A percentile compares a stretch with the other conserved stretches of the same genome.
These are phyloP conservation scores for Hygrophorus russula DNA, from an alignment of 768 basidiomycete species.

Conservation along the genomic window DNA sequence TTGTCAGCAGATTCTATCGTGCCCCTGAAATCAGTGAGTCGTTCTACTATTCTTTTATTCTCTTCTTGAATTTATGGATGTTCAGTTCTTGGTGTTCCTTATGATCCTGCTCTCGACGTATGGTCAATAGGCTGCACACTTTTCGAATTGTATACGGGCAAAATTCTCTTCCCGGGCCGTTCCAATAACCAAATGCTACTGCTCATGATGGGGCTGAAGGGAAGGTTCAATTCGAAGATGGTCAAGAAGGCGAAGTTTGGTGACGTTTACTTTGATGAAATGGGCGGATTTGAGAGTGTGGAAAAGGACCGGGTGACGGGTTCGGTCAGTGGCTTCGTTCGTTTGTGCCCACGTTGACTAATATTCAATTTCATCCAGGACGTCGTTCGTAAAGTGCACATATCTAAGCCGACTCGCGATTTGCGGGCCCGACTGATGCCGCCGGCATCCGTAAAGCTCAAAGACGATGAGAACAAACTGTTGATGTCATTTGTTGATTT, in stretches of 20 bases:
- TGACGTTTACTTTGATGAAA: conserved; percentile 87
- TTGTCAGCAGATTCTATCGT: conserved; percentile 95
- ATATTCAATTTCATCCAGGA: conserved; percentile 39
- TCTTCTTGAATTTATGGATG: conserved; percentile 9
- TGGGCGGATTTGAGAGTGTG: conserved; percentile 74
- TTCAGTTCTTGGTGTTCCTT: conserved; percentile 87
- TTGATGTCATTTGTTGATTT: conserved; percentile 77
- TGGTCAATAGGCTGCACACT: conserved; percentile 98
- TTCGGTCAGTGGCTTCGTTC: conserved; percentile 41
- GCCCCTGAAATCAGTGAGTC: conserved; percentile 96
- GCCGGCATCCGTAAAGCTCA: conserved; percentile 61
- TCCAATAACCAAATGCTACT: conserved; percentile 97
- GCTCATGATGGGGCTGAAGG: conserved; percentile 97
- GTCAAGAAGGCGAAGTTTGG: conserved; percentile 93
- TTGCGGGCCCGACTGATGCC: conserved; percentile 77
- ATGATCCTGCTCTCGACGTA: conserved; percentile 86
- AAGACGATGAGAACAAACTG: conserved; percentile 82
- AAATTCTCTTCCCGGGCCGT: conserved; percentile 93
- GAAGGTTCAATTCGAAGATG: conserved; percentile 86
- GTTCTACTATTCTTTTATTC: conserved; percentile 2
- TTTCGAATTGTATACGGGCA: conserved; percentile 92
- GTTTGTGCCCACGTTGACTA: conserved; percentile 9
- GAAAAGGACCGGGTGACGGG: conserved; percentile 82
- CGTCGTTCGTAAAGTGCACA: conserved; percentile 66
- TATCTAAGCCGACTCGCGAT: conserved; percentile 76